These are phyloP conservation scores for Phragmites australis DNA, from an alignment of 176 grass and related monocot species.

Conservation along the genomic window DNA sequence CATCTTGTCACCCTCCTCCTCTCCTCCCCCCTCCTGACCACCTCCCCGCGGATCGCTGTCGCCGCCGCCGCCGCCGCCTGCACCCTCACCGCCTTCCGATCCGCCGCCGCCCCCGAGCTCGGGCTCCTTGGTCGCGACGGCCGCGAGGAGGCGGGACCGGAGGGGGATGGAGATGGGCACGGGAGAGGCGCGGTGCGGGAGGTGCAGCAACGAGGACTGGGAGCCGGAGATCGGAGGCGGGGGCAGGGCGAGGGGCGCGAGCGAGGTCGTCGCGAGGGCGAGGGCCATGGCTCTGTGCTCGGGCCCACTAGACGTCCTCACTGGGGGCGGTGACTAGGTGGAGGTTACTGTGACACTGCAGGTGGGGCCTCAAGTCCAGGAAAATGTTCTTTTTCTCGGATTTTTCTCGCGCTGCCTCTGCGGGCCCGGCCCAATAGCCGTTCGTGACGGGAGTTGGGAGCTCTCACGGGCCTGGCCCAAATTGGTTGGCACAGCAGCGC, in stretches of 20 bases:
- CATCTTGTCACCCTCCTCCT: conserved; percentile 41
- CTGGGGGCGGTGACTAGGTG: not conserved
- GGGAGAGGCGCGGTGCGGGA: not conserved
- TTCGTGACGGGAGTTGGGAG: not conserved
- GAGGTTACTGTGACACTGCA: not conserved
- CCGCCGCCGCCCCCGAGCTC: conserved; percentile 40
- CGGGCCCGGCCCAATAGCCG: not conserved
- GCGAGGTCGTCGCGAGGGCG: conserved; percentile 33
- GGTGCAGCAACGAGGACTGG: conserved; percentile 31
- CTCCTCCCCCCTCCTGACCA: conserved; percentile 42
- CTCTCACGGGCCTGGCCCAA: not conserved
- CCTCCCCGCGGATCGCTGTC: not conserved
- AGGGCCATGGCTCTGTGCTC: conserved; percentile 37
- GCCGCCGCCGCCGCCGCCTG: conserved; percentile 14
- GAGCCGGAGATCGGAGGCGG: conserved; percentile 25
- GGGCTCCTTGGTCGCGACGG: conserved; percentile 43
- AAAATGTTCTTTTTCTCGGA: not conserved
- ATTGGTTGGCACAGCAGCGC: not conserved
- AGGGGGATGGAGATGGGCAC: not conserved
- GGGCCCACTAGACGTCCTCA: not conserved
- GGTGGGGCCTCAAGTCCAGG: not conserved
- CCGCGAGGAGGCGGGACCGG: conserved; percentile 38
- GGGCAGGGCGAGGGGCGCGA: conserved; percentile 31
- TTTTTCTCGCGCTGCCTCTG: not conserved
- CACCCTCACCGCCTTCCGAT: conserved; percentile 17